Evolutionary conservation across 768 basidiomycete species (phyloP).

Genomic region (Calocera viscosa): DNA sequence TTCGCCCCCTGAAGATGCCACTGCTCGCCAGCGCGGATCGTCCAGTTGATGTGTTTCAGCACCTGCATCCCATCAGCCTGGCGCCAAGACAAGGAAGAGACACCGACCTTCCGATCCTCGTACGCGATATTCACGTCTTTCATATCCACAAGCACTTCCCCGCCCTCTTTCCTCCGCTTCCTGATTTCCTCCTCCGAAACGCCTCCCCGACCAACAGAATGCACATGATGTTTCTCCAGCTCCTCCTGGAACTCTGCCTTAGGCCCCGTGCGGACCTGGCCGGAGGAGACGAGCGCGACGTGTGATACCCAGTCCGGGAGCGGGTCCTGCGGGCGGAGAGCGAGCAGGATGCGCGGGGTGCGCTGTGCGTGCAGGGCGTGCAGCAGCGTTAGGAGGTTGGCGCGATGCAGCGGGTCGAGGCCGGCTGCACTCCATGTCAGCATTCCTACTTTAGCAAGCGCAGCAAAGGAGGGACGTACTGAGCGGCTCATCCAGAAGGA

Average conservation of each 20-base stretch:
- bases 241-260: conserved; percentile 36
- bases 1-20: conserved; percentile 89
- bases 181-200: not conserved
- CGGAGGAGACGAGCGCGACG: conserved; percentile 42
- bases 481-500: conserved; percentile 85
- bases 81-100: conserved; percentile 8
- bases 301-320: conserved; percentile 64
- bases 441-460: not conserved
- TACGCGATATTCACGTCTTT: conserved; percentile 60
- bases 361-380: conserved; percentile 37
- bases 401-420: conserved; percentile 51
- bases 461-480: conserved; percentile 37
- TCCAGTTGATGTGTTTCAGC: conserved; percentile 68
- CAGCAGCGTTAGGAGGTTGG: conserved; percentile 41
- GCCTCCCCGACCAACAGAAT: not conserved
- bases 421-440: conserved; percentile 45
- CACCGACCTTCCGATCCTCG: conserved; percentile 43
- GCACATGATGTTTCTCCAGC: not conserved
- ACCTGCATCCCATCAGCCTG: conserved; percentile 36
- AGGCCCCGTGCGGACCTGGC: conserved; percentile 39
- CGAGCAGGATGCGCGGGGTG: conserved; percentile 50
- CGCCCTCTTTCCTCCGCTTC: conserved; percentile 9
- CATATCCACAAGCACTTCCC: conserved; percentile 46
- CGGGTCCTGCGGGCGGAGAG: conserved; percentile 55
- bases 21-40: conserved; percentile 63